Conservation (phyloP, 805 yeast species). For the Ogataea dorogensis region DNA sequence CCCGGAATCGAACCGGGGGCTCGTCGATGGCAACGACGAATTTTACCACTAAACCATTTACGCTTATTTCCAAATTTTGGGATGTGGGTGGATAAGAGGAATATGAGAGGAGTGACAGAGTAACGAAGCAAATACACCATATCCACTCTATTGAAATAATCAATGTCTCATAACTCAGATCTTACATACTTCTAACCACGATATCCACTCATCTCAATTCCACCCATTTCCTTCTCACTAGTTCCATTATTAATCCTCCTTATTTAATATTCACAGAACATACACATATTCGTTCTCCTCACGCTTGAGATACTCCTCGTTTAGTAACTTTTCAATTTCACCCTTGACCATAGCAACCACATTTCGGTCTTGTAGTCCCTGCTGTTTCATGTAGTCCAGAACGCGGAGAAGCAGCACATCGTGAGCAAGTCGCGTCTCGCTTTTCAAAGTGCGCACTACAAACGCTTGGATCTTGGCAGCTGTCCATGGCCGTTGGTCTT, state of each 20-base stretch:
- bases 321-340: slow-evolving; percentile 37
- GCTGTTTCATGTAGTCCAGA: slow-evolving; percentile 20
- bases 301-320: slow-evolving; percentile 36
- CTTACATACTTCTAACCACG: background rate
- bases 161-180: too few relatives aligned
- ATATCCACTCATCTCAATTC: too few relatives aligned
- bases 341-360: slow-evolving; percentile 25
- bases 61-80: slow-evolving; percentile 11
- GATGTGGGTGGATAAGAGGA: background rate
- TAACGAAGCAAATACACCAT: background rate
- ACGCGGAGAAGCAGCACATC: slow-evolving; percentile 34
- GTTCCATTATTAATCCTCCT: background rate
- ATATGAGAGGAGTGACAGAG: too few relatives aligned
- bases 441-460: slow-evolving; percentile 34
- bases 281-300: slow-evolving; percentile 16
- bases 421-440: slow-evolving; percentile 24
- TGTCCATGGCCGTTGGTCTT: slow-evolving; percentile 8
- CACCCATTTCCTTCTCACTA: background rate
- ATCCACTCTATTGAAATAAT: background rate
- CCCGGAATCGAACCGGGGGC: slow-evolving; percentile 31
- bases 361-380: slow-evolving; percentile 4
- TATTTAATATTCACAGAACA: slow-evolving; percentile 12
- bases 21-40: slow-evolving; percentile 29
- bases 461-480: slow-evolving; percentile 15
- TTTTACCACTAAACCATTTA: slow-evolving; percentile 28